These are phyloP conservation scores for Prunus campanulata DNA, from an alignment of 306 rosid genomes.

Conservation along the genomic window DNA sequence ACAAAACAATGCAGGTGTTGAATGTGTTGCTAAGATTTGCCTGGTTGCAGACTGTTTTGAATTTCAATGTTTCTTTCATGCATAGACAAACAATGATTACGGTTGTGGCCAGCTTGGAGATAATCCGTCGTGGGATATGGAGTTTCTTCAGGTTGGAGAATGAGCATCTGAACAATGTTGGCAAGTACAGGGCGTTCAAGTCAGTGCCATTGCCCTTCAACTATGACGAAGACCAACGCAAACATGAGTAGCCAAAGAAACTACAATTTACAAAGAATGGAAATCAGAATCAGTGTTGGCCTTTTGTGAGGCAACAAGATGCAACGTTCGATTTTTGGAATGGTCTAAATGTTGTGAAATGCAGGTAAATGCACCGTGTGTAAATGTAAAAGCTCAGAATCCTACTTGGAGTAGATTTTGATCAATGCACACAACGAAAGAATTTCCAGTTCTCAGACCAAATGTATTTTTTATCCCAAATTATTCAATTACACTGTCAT, in stretches of 20 bases:
- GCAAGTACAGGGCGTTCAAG: slow-evolving; percentile 75
- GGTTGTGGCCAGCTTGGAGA: slow-evolving; percentile 54
- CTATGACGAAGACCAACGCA: slow-evolving; percentile 58
- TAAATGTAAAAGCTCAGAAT: no score
- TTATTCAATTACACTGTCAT: no score
- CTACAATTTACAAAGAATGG: background rate
- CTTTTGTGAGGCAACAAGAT: background rate
- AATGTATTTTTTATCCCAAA: no score
- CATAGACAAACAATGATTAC: slow-evolving; percentile 40
- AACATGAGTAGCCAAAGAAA: slow-evolving; percentile 26
- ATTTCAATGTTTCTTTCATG: slow-evolving; percentile 33
- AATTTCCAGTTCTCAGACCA: no score
- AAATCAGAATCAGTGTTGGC: no score
- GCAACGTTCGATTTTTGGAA: background rate
- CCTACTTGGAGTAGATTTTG: no score
- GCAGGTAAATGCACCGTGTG: no score
- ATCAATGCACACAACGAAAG: no score
- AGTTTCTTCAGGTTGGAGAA: slow-evolving; percentile 77
- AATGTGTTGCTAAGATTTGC: slow-evolving; percentile 72
- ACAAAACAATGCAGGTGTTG: slow-evolving; percentile 36
- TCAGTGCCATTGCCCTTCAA: slow-evolving; percentile 72
- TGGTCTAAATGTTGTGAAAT: no score
- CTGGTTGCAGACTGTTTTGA: slow-evolving; percentile 59
- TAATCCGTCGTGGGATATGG: slow-evolving; percentile 77
- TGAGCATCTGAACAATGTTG: slow-evolving; percentile 79